Evolutionary conservation across 169 alveolate genomes (phyloP), one percentile per base, ranked within the genome.

Genomic region (Plasmodium reichenowi): DNA sequence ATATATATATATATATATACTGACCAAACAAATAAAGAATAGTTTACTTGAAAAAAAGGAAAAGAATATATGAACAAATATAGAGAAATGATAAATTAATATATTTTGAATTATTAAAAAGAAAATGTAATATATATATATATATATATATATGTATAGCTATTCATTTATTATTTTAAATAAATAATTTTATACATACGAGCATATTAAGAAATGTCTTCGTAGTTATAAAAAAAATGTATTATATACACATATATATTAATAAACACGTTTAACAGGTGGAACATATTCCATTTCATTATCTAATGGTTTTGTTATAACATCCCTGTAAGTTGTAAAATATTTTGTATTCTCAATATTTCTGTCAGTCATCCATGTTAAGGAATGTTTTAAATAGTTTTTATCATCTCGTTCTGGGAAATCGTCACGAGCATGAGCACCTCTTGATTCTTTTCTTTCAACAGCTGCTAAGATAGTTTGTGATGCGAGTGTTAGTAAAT

Each of bases 381-480:
- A 94, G 38, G 99, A 95, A 93, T 98, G 99, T 94, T 97, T 98
- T 97, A 98, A 97, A 98, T 98, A 98, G 74, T 97, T 93, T 91
- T 92, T 90, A 88, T 98, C 99, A 90, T 98, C 99, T 85, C 99
- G 92, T 50, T 98, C 98, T 59, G 96, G 97, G 95, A 74, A 98
- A 93, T 98, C 99, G 74, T 98, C 99, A 78, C 99, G 96, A n/a
- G 99, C 98, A 88, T 98, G 99, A 15, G 99, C 99, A 0, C 99
- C 99, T 86, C 99, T 93, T 32, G 99, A 96, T 93, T 98, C 99
- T 93, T 96, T 96, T 88, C 99, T 96, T 29, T 97, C 96, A 72
- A 95, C 98, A 10, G 99, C 99, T 20, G 98, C 95, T 64, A 93
- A 88, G 26, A 98, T 97, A 20, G 99, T 97, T 93, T 97, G 98